These are phyloP conservation scores for Ophiostoma montium DNA, from an alignment of 2,329 filamentous ascomycete species.

Conservation along the genomic window DNA sequence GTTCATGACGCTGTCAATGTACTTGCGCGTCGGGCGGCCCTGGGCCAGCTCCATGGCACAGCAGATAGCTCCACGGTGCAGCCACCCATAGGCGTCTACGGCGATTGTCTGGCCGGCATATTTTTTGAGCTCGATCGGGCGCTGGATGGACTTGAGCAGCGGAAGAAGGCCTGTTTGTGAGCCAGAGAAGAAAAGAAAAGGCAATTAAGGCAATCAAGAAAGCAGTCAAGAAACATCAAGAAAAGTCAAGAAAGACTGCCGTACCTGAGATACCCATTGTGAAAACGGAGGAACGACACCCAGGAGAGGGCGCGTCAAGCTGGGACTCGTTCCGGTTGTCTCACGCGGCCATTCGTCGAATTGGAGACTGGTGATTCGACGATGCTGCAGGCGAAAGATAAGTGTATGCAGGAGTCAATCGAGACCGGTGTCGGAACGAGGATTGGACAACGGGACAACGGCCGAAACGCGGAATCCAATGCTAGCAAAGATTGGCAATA, in stretches of 20 bases:
- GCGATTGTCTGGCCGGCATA: constrained; percentile 78
- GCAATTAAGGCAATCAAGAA: no score
- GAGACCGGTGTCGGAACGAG: not conserved
- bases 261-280: constrained; percentile 16
- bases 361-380: no score
- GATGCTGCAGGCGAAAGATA: not conserved
- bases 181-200: not conserved
- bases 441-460: not conserved
- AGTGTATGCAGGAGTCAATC: no score
- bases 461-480: not conserved
- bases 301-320: not conserved
- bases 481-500: not conserved
- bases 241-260: not conserved
- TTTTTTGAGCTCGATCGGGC: constrained; percentile 71
- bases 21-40: constrained; percentile 75
- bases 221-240: no score
- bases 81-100: constrained; percentile 97
- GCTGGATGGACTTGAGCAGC: constrained; percentile 91
- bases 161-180: constrained; percentile 58
- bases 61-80: constrained; percentile 80
- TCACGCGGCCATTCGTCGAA: constrained; percentile 7
- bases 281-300: constrained; percentile 1
- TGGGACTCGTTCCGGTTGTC: not conserved
- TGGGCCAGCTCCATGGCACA: constrained; percentile 86
- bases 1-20: constrained; percentile 79